Evolutionary conservation across 2,329 filamentous ascomycete genomes (phyloP).

Genomic region (Ophiostoma novo-ulmi): DNA sequence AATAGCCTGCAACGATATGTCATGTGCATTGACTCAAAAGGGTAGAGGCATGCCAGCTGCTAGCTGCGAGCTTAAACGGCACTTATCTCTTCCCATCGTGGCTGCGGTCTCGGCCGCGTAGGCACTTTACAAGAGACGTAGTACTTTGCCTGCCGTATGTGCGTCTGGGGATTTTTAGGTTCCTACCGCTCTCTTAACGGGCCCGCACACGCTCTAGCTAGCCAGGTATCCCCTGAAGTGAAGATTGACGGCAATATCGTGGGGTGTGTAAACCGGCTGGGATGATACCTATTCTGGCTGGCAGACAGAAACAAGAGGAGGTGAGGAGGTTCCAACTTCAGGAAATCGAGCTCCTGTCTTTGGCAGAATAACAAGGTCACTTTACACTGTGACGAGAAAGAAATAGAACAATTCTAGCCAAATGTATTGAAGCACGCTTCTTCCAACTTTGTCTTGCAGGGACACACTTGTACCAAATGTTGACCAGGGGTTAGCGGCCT

Average conservation of each 20-base stretch:
- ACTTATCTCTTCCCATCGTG: neutral
- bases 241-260: slow-evolving; percentile 36
- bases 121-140: neutral
- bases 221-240: slow-evolving; percentile 23
- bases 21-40: neutral
- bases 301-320: slow-evolving; percentile 25
- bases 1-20: neutral
- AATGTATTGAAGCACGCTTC: neutral
- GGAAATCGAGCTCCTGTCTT: slow-evolving; percentile 30
- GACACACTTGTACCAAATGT: slow-evolving; percentile 1
- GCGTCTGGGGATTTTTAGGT: neutral
- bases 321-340: slow-evolving; percentile 32
- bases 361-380: slow-evolving; percentile 19
- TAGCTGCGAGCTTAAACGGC: neutral
- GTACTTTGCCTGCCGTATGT: neutral
- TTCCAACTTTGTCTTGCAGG: slow-evolving; percentile 18
- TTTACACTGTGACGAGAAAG: slow-evolving; percentile 11
- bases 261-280: slow-evolving; percentile 31
- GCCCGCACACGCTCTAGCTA: too few relatives aligned
- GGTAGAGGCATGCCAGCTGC: neutral
- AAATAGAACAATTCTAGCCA: neutral
- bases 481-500: slow-evolving; percentile 10
- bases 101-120: neutral
- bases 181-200: neutral
- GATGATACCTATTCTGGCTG: slow-evolving; percentile 32